phyloP scores from a whole-genome alignment of 345 rosid species.

The Cardamine occulta region DNA sequence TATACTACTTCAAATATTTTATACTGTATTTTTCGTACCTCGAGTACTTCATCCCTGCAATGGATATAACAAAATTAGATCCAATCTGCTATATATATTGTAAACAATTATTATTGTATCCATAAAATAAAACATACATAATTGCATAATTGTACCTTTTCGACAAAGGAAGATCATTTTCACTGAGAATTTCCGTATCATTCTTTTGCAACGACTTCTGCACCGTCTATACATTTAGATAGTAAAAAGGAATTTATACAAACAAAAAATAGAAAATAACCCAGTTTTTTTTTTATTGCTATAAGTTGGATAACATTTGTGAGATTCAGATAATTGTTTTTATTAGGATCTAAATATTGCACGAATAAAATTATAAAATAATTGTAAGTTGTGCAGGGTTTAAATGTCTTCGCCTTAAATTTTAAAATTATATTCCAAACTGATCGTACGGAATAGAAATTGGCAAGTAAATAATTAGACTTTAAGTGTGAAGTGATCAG shows the following conservation, averaged over 20 bases:
- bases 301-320: not conserved
- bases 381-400: not conserved
- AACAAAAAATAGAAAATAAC: not conserved
- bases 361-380: not conserved
- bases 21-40: slow-evolving; percentile 1
- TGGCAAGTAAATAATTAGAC: not conserved
- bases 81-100: not conserved
- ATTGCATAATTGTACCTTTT: not conserved
- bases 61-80: not conserved
- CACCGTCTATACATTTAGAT: slow-evolving; percentile 9
- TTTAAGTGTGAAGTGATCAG: not conserved
- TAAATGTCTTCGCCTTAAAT: not conserved
- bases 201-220: not conserved
- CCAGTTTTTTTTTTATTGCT: not conserved
- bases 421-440: not conserved
- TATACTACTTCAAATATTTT: not conserved
- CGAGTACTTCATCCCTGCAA: slow-evolving; percentile 15
- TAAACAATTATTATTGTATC: not conserved
- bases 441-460: not conserved
- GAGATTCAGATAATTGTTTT: not conserved
- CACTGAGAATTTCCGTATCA: not conserved
- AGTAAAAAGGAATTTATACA: not conserved
- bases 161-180: not conserved
- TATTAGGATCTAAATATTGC: not conserved
- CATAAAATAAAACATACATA: too few species aligned